Conservation (phyloP, 2,329 filamentous ascomycete genomes). For the Diaporthe eres region DNA sequence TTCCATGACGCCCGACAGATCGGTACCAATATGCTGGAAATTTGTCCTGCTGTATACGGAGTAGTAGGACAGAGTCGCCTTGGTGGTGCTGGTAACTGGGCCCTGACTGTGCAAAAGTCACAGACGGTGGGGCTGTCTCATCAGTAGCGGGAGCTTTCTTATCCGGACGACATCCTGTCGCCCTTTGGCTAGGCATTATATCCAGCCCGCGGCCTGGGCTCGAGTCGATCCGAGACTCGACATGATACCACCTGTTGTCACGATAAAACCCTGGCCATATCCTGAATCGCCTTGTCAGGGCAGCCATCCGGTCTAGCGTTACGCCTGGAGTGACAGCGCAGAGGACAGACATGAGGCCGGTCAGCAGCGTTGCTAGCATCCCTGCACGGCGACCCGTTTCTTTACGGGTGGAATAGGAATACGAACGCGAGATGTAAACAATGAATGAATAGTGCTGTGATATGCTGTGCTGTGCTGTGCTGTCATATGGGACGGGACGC, state of each 20-base stretch:
- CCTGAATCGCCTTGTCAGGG: conserved; percentile 25
- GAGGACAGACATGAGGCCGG: neutral
- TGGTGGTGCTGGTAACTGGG: neutral
- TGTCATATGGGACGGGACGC: neutral
- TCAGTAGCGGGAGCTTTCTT: conserved; percentile 22
- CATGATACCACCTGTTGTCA: conserved; percentile 17
- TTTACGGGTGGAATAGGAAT: conserved; percentile 1
- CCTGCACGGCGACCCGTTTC: conserved; percentile 5
- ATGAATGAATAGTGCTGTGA: neutral
- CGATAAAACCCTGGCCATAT: neutral
- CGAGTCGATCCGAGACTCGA: conserved; percentile 29
- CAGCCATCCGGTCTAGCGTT: neutral
- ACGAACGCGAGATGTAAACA: conserved; percentile 16
- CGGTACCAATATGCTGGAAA: conserved; percentile 28
- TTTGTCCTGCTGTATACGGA: neutral
- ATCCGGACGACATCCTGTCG: conserved; percentile 18
- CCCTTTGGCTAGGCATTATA: conserved; percentile 10
- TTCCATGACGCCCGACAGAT: neutral
- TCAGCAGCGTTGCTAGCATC: neutral
- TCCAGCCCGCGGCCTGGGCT: neutral
- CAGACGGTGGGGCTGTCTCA: conserved; percentile 30
- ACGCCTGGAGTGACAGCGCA: neutral
- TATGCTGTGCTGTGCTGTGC: neutral
- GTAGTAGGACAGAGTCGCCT: neutral
- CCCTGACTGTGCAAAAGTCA: conserved; percentile 1